Base-by-base conservation (phyloP, 495 filamentous ascomycete genomes). In the Trichoderma orchidacearum region DNA sequence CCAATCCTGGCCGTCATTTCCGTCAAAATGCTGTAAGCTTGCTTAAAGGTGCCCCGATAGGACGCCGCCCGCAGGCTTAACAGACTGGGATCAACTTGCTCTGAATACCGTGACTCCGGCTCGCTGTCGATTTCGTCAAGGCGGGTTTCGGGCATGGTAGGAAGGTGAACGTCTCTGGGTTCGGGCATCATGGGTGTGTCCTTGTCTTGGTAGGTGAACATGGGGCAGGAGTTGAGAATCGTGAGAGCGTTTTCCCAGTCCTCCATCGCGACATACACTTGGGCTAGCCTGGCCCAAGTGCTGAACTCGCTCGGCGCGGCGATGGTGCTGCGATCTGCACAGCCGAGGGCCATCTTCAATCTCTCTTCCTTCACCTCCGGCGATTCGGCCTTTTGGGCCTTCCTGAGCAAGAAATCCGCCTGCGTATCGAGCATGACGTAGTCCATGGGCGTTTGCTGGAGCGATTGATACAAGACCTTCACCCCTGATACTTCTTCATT, bases 201-300 rank as follows among this genome's bases (percentile, higher is more conserved):
- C 62, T 96, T 96, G 68, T 98, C 93, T 67, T 96, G 92, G 70
- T 97, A 96, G 7, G 93, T 97, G 68, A 98, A 98, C 93, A 98
- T 98, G 3, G 93, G 93, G 60, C 94, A 98, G 3, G 92, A 96
- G 70, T 98, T 98, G n/a, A 98, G 76, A 5, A 94, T 98, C 8
- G 95, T 81, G 17, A 98, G 78, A 2, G 94, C 93, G 51, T 83
- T 78, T 62, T 96, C 93, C 88, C 92, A 98, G 66, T 91, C 86
- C 68, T 98, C 93, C 64, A 95, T 75, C 45, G 83, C 78, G 52
- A 97, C 84, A 58, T 97, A 98, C 21, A 97, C 83, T 65, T 96
- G 89, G 3, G 90, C 92, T 53, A 98, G 70, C 56, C 90, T 77
- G 53, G 93, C 94, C 93, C 93, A 98, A 1, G 93, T 97, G 13